phyloP scores from a whole-genome alignment of 768 basidiomycete genomes.

The Auriscalpium orientale region DNA sequence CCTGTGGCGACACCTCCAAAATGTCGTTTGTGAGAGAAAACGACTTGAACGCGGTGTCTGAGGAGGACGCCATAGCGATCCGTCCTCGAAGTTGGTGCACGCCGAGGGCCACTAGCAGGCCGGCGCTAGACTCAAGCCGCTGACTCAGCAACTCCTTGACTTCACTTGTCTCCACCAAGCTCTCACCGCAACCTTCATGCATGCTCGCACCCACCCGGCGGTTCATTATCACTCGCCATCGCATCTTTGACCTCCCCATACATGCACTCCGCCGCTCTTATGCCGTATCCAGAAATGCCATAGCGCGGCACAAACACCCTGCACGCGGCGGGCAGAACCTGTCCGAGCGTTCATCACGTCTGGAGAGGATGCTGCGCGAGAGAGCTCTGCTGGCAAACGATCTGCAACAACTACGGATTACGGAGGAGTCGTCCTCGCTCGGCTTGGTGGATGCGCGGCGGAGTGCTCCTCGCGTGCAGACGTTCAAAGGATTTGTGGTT shows the following conservation, averaged over 20 bases:
- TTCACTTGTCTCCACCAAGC: background rate
- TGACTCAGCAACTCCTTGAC: too few species aligned
- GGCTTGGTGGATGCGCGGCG: background rate
- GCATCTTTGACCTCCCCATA: background rate
- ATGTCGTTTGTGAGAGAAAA: constrained; percentile 71
- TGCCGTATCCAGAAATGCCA: background rate
- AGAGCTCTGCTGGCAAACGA: constrained; percentile 31
- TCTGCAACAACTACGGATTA: constrained; percentile 7
- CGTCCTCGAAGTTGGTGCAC: background rate
- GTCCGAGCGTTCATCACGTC: constrained; percentile 42
- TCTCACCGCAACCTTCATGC: background rate
- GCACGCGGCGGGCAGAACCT: constrained; percentile 53
- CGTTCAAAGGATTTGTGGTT: constrained; percentile 48
- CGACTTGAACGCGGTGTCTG: constrained; percentile 59
- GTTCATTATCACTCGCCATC: background rate
- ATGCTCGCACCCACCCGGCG: background rate
- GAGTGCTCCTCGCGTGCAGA: constrained; percentile 13
- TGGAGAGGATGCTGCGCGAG: constrained; percentile 46
- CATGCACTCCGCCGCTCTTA: constrained; percentile 11
- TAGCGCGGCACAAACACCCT: constrained; percentile 14
- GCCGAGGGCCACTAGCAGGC: too few species aligned
- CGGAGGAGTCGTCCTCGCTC: constrained; percentile 1
- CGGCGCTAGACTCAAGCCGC: too few species aligned
- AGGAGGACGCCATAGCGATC: constrained; percentile 22
- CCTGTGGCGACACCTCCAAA: constrained; percentile 61